A percentile compares a stretch with the other conserved stretches of the same genome.
These are phyloP conservation scores for Alternaria alternata DNA, from an alignment of 2,329 filamentous ascomycete genomes.

Conservation along the genomic window DNA sequence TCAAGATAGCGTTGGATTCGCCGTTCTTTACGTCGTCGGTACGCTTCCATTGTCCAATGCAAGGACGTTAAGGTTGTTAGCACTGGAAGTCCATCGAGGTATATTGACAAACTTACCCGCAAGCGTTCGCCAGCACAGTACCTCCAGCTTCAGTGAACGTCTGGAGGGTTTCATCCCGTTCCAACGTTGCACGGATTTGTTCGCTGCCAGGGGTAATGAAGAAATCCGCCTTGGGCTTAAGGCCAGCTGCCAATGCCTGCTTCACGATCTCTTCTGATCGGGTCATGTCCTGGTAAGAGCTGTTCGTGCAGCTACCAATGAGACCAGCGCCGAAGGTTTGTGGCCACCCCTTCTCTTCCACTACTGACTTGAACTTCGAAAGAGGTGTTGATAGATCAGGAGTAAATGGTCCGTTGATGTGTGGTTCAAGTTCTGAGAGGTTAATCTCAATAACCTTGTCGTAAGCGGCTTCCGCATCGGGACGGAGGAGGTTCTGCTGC, in stretches of 20 bases:
- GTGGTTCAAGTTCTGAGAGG: conserved; percentile 87
- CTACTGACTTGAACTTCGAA: conserved; percentile 85
- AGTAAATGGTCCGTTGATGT: conserved; percentile 97
- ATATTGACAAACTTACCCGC: conserved; percentile 56
- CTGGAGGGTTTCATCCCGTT: conserved; percentile 83
- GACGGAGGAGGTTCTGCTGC: conserved; percentile 72
- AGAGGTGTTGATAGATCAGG: conserved; percentile 93
- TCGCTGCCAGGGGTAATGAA: conserved; percentile 97
- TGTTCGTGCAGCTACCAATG: conserved; percentile 98
- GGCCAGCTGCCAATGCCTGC: conserved; percentile 86
- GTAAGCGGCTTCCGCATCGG: conserved; percentile 84
- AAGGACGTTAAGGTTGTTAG: conserved; percentile 63
- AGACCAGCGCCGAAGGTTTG: conserved; percentile 89
- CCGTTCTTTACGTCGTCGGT: conserved; percentile 86
- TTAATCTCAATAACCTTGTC: conserved; percentile 92
- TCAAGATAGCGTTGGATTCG: conserved; percentile 90
- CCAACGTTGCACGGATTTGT: conserved; percentile 93
- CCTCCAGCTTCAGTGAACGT: conserved; percentile 89
- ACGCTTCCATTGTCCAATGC: conserved; percentile 90
- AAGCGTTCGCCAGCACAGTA: conserved; percentile 91
- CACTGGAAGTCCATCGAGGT: neutral
- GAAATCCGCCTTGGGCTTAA: conserved; percentile 89
- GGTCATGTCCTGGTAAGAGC: conserved; percentile 98
- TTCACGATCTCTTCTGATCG: conserved; percentile 91
- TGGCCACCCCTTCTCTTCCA: conserved; percentile 88